These are phyloP conservation scores for Solanum chacoense DNA, from an alignment of 305 asterid species.

Conservation along the genomic window DNA sequence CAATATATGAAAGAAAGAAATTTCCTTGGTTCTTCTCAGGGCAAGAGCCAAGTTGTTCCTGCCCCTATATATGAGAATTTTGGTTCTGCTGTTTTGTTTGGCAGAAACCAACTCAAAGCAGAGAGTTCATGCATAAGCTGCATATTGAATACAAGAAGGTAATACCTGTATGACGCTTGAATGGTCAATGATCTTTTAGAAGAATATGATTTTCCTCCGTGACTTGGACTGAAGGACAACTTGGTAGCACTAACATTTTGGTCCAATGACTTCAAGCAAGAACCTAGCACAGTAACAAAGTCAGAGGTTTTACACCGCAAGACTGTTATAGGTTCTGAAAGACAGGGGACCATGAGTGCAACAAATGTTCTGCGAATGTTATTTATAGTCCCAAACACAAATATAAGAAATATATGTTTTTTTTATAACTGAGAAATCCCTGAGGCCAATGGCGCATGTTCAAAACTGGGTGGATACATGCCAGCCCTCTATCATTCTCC, in stretches of 20 bases:
- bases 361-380: not conserved
- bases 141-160: not conserved
- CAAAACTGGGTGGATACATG: not conserved
- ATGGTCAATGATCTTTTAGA: slow-evolving; percentile 34
- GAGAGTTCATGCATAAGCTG: not conserved
- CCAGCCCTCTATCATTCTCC: not conserved
- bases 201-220: slow-evolving; percentile 30
- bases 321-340: not conserved
- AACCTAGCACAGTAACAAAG: slow-evolving; percentile 22
- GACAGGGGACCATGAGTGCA: not conserved
- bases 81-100: not conserved
- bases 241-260: slow-evolving; percentile 27
- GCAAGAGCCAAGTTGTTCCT: not conserved
- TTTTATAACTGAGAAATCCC: not conserved
- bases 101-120: not conserved
- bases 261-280: slow-evolving; percentile 40
- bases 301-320: not conserved
- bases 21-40: not conserved
- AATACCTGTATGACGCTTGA: slow-evolving; percentile 63
- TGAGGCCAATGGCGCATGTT: not conserved
- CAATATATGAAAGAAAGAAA: not conserved
- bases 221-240: slow-evolving; percentile 38
- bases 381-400: not conserved
- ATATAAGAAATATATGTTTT: not conserved
- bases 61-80: not conserved